These are phyloP conservation scores for Strigomonas culicis DNA, from an alignment of 208 protist genomes.

Conservation along the genomic window DNA sequence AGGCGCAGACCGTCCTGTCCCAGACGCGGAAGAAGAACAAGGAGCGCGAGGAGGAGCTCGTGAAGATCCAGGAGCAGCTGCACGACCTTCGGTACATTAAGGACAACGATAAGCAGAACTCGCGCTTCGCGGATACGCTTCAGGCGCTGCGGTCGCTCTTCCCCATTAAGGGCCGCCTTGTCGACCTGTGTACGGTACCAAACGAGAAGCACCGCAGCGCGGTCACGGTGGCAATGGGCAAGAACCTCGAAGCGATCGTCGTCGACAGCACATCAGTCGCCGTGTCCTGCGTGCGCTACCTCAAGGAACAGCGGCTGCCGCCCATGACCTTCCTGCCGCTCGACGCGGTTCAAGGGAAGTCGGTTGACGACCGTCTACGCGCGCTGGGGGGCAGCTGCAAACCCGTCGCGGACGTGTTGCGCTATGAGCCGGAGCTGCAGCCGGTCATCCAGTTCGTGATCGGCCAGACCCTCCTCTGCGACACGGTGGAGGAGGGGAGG, in stretches of 20 bases:
- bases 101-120: slow-evolving; percentile 75
- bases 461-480: slow-evolving; percentile 96
- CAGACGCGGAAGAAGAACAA: slow-evolving; percentile 52
- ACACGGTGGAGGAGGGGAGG: slow-evolving; percentile 91
- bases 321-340: slow-evolving; percentile 97
- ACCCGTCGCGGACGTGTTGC: slow-evolving; percentile 92
- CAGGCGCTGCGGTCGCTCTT: slow-evolving; percentile 90
- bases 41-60: slow-evolving; percentile 76
- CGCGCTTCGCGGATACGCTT: slow-evolving; percentile 77
- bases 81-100: slow-evolving; percentile 81
- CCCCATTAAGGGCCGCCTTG: slow-evolving; percentile 84
- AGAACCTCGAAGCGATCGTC: slow-evolving; percentile 95
- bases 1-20: slow-evolving; percentile 31
- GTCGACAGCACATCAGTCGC: slow-evolving; percentile 93
- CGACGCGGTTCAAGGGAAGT: slow-evolving; percentile 84
- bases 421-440: slow-evolving; percentile 80
- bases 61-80: slow-evolving; percentile 86
- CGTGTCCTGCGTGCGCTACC: slow-evolving; percentile 93
- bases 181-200: slow-evolving; percentile 93
- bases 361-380: slow-evolving; percentile 89
- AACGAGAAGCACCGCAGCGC: slow-evolving; percentile 92
- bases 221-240: slow-evolving; percentile 95
- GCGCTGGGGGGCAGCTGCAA: slow-evolving; percentile 89
- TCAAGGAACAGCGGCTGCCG: slow-evolving; percentile 94
- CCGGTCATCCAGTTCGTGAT: slow-evolving; percentile 93